Base-by-base conservation (phyloP, 1,139 yeast species). In the Diutina mesorugosa region DNA sequence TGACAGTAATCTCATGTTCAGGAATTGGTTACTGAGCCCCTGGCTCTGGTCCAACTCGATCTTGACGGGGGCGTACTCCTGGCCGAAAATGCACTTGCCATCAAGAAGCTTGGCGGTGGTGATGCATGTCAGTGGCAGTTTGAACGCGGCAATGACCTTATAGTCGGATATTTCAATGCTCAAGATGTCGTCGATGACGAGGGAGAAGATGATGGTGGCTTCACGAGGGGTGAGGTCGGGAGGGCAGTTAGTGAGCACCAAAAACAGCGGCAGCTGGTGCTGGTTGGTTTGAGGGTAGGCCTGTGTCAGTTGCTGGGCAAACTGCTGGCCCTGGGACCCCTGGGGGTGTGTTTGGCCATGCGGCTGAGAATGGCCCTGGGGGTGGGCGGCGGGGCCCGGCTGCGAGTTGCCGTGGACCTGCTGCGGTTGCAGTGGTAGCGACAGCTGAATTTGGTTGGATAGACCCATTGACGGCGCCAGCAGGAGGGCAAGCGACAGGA, bases 151-250 rank as follows among this genome's bases (percentile, higher is more conserved):
- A 59, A 73, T 71, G 45, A 85, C 74, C 45, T 75, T 72, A 58
- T 69, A 74, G 59, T 76, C 76, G 52, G 72, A 71, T 56, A 89
- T 69, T 62, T 88, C 96, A 56, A 87, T 77, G 61, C 74, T 69
- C 38, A 69, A 69, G 45, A 84, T 67, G 62, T 87, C 89, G 63
- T 89, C 96, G 58, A 79, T 76, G 21, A 95, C 95, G 62, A 91
- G 76, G 7, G 97, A 80, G 67, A 91, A 91, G 41, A 91, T 76
- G 45, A 88, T 75, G 51, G 82, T 77, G 21, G 93, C 86, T 68
- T 91, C 98, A 65, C 97, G 81, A 41, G 77, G 67, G 3, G 91
- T 71, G 53, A 90, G 72, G 67, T 90, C 96, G 9, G 74, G 66
- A 1, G 98, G 97, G 28, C 90, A 69, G 64, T 86, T 85, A 59